Evolutionary conservation across 306 rosid species (phyloP).

Genomic region (Amphicarpaea edgeworthii): DNA sequence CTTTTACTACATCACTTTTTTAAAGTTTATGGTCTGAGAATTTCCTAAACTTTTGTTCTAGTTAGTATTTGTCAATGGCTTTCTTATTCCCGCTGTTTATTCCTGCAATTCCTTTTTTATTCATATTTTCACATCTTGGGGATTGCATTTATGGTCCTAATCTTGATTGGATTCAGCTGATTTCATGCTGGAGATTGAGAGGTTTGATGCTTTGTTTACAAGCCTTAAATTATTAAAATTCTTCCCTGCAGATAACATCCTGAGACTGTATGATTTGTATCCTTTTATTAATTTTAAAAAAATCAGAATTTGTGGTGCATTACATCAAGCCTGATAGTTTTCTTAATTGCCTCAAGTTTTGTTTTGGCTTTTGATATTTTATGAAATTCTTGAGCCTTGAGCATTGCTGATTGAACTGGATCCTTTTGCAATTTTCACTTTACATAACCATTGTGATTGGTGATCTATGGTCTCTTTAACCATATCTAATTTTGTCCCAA

Average conservation of each 20-base stretch:
- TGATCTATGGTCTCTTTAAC: conserved; percentile 37
- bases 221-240: conserved; percentile 17
- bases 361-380: conserved; percentile 21
- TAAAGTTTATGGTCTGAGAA: conserved; percentile 14
- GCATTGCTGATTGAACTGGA: conserved; percentile 37
- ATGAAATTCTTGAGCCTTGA: conserved; percentile 31
- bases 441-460: neutral
- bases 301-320: conserved; percentile 1
- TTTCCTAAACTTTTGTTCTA: neutral
- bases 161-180: conserved; percentile 29
- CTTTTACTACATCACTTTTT: conserved; percentile 26
- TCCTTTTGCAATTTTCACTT: conserved; percentile 37
- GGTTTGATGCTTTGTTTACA: conserved; percentile 29
- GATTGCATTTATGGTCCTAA: conserved; percentile 6
- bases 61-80: conserved; percentile 27
- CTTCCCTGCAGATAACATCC: conserved; percentile 5
- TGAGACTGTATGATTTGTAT: neutral
- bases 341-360: conserved; percentile 27
- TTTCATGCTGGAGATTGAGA: conserved; percentile 32
- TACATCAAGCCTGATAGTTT: conserved; percentile 19
- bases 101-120: conserved; percentile 24
- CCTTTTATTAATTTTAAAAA: conserved; percentile 4
- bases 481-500: conserved; percentile 32
- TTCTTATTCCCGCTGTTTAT: conserved; percentile 20
- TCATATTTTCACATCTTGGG: conserved; percentile 10